Conservation (phyloP, 371 early-diverging fungal species). For the Saksenaea oblongispora region DNA sequence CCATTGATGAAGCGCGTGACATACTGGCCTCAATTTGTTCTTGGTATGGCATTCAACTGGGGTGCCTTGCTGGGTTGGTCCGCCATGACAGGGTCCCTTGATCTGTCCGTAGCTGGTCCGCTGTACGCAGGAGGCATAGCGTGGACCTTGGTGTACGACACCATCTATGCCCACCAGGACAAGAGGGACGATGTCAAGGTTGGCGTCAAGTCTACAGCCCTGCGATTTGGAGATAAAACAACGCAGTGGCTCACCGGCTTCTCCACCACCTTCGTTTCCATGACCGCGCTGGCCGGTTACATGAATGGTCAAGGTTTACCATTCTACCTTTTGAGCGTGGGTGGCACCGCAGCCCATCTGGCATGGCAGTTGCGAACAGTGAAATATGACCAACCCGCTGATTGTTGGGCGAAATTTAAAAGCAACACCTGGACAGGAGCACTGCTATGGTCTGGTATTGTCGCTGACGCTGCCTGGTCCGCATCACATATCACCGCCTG, state of each 20-base stretch:
- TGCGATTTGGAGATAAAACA: constrained; percentile 80
- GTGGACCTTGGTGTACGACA: constrained; percentile 97
- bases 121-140: constrained; percentile 85
- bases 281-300: constrained; percentile 75
- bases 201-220: constrained; percentile 93
- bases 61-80: constrained; percentile 94
- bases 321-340: constrained; percentile 72
- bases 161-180: constrained; percentile 96
- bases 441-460: constrained; percentile 73
- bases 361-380: constrained; percentile 83
- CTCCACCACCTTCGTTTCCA: constrained; percentile 66
- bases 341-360: constrained; percentile 77
- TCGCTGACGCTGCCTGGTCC: constrained; percentile 50
- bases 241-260: constrained; percentile 74
- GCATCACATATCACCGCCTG: neutral
- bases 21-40: constrained; percentile 91
- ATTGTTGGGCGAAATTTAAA: constrained; percentile 76
- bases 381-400: constrained; percentile 62
- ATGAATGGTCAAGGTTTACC: constrained; percentile 77
- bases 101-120: constrained; percentile 75
- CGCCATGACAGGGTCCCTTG: constrained; percentile 78
- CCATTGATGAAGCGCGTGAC: constrained; percentile 97
- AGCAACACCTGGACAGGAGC: constrained; percentile 80
- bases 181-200: constrained; percentile 83
- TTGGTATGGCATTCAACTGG: constrained; percentile 95